Evolutionary conservation across 345 rosid genomes (phyloP), one percentile per base, ranked within the genome.

Genomic region (Populus alba): DNA sequence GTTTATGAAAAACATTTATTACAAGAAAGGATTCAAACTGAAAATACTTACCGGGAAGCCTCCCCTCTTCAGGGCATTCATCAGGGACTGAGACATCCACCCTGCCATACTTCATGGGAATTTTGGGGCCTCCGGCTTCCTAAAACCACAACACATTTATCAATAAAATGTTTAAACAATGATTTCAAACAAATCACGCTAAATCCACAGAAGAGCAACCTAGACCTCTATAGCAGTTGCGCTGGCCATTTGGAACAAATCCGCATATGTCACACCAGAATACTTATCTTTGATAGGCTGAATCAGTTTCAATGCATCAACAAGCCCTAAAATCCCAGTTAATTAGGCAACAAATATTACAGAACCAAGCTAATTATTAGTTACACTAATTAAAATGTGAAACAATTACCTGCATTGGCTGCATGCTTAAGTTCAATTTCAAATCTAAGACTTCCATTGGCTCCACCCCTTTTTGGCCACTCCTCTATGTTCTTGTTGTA

Each of bases 91-190:
- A 82, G 57, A 89, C 91, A 79, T 95, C 99, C 57, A 91, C 97
- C 83, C 97, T 89, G 81, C 98, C 99, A 82, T 95, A 95, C 76
- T 88, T 95, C 97, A 93, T 95, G 22, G 97, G 97, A 66, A 95
- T 83, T 69, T 87, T 91, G 70, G 99, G 97, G 25, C 99, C 99
- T 63, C 97, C 98, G 75, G 95, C 97, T 77, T 95, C 98, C 99
- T 95, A 84, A 81, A 83, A 76, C 38, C 72, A 57, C 55, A 43
- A 70, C 17, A 37, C 37, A 43, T 49, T 33, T 68, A 83, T 78
- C 80, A 82, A n/a, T 66, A 68, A 18, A 81, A 75, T 53, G 37
- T 80, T 78, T 63, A 51, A 55, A 47, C 0, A 23, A 41, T 73
- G 47, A 2, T 78, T 51, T 39, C 55, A 53, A 75, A 74, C 15